A percentile compares a stretch with the other conserved stretches of the same genome.
Evolutionary conservation across 2,329 filamentous ascomycete genomes (phyloP).

Genomic region (Exophiala calicioides): DNA sequence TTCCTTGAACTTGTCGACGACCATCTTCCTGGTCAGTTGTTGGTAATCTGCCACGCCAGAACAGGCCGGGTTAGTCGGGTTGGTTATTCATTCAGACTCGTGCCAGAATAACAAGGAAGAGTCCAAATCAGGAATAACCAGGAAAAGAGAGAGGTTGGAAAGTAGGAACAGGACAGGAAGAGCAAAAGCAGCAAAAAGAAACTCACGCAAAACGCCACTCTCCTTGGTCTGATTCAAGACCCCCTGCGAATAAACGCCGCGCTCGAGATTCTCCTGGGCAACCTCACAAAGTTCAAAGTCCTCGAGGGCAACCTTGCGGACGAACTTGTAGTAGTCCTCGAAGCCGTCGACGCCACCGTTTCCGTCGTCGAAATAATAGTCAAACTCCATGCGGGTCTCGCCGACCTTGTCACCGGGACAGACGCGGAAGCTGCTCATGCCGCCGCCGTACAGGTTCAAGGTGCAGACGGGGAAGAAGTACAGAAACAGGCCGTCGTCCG

Average conservation of each 20-base stretch:
- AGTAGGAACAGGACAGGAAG: slow-evolving; percentile 13
- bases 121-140: neutral
- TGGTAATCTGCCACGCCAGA: slow-evolving; percentile 44
- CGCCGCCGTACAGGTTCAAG: slow-evolving; percentile 59
- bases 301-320: slow-evolving; percentile 58
- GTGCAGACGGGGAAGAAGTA: slow-evolving; percentile 62
- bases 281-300: slow-evolving; percentile 61
- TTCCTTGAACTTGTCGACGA: slow-evolving; percentile 44
- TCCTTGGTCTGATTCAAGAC: slow-evolving; percentile 59
- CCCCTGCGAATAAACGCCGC: slow-evolving; percentile 57
- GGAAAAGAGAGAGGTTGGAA: neutral
- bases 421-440: slow-evolving; percentile 59
- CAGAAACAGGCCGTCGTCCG: slow-evolving; percentile 57
- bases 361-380: slow-evolving; percentile 56
- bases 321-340: slow-evolving; percentile 58
- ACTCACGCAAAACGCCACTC: slow-evolving; percentile 55
- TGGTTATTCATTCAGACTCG: too few relatives aligned
- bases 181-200: slow-evolving; percentile 14
- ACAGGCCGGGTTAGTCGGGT: neutral
- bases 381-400: slow-evolving; percentile 59
- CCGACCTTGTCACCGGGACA: slow-evolving; percentile 54
- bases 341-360: slow-evolving; percentile 50
- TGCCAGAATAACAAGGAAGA: neutral
- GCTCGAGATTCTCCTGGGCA: slow-evolving; percentile 56
- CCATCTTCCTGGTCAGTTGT: slow-evolving; percentile 48